phyloP scores from a whole-genome alignment of 305 asterid species.

The Plantago rigida region DNA sequence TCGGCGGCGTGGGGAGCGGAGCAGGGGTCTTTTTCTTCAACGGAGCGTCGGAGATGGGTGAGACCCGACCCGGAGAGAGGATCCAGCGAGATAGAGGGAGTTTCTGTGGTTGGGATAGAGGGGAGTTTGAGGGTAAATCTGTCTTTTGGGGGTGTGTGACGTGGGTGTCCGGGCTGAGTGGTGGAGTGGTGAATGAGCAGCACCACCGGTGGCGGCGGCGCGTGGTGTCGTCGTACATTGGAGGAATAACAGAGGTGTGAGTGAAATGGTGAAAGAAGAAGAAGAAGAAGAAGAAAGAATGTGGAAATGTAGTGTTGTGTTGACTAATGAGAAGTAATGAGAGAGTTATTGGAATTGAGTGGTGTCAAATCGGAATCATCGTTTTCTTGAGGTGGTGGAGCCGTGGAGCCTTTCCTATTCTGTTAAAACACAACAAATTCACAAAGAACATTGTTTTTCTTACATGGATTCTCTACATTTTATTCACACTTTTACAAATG shows the following conservation, averaged over 20 bases:
- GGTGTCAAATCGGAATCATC: slow-evolving; percentile 7
- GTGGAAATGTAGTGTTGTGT: slow-evolving; percentile 7
- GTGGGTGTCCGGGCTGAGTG: slow-evolving; percentile 63
- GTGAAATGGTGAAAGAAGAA: background rate
- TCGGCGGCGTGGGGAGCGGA: slow-evolving; percentile 28
- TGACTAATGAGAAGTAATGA: background rate
- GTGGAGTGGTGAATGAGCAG: slow-evolving; percentile 66
- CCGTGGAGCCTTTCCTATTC: too few relatives aligned
- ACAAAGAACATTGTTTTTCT: too few relatives aligned
- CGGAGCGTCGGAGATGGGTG: slow-evolving; percentile 70
- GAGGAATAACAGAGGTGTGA: background rate
- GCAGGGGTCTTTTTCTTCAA: slow-evolving; percentile 17
- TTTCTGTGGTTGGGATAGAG: slow-evolving; percentile 41
- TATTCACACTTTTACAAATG: too few relatives aligned
- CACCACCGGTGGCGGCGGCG: slow-evolving; percentile 68
- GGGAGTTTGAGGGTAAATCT: slow-evolving; percentile 42
- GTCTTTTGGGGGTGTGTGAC: slow-evolving; percentile 34
- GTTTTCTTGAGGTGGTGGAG: background rate
- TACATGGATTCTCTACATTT: too few relatives aligned
- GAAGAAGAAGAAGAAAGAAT: background rate
- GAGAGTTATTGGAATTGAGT: background rate
- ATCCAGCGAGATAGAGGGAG: slow-evolving; percentile 56
- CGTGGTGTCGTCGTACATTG: slow-evolving; percentile 32
- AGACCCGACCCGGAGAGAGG: slow-evolving; percentile 94
- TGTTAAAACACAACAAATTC: too few relatives aligned